These are phyloP conservation scores for Gnaphalium uliginosum DNA, from an alignment of 129 eudicot species.

Conservation along the genomic window DNA sequence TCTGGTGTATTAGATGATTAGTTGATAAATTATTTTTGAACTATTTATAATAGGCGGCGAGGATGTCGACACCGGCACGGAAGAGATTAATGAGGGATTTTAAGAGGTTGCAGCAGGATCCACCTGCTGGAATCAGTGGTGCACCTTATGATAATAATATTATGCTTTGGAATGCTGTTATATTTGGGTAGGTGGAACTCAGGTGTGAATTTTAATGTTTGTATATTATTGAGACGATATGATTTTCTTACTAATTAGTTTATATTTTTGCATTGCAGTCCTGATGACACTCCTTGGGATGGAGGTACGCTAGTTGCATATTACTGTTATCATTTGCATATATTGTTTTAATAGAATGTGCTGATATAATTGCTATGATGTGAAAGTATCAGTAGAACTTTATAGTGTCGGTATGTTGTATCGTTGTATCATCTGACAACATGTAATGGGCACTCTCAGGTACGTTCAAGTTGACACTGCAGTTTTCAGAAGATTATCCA, in stretches of 20 bases:
- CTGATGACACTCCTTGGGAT: constrained; percentile 75
- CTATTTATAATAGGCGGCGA: constrained; percentile 17
- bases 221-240: not conserved
- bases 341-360: not conserved
- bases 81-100: constrained; percentile 83
- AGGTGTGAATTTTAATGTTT: constrained; percentile 9
- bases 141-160: constrained; percentile 67
- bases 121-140: constrained; percentile 81
- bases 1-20: not conserved
- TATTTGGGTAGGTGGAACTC: constrained; percentile 52
- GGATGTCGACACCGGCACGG: constrained; percentile 74
- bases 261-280: constrained; percentile 43
- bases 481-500: constrained; percentile 60
- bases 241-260: constrained; percentile 4
- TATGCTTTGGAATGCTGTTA: constrained; percentile 82
- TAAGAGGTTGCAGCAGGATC: constrained; percentile 78
- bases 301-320: constrained; percentile 46
- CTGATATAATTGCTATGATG: not conserved
- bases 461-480: constrained; percentile 61
- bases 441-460: constrained; percentile 34
- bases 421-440: constrained; percentile 6
- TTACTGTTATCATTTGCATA: not conserved
- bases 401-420: not conserved
- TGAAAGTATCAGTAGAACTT: constrained; percentile 5
- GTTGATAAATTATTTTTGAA: not conserved